Evolutionary conservation across 176 grass and related monocot genomes (phyloP).

Genomic region (Leersia perrieri): DNA sequence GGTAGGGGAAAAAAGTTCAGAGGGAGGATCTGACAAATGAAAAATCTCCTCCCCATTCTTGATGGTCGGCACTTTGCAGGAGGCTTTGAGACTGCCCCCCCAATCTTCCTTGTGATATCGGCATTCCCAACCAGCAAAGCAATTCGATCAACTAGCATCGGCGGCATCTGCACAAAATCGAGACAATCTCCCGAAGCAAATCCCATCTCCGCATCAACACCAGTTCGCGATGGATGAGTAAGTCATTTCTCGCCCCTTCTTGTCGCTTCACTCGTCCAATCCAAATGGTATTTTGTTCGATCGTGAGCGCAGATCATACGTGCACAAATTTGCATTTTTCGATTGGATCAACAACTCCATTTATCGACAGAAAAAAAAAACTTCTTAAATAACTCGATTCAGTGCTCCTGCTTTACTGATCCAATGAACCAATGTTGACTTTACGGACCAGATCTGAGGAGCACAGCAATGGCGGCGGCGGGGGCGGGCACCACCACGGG

Average conservation of each 20-base stretch:
- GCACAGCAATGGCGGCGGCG: slow-evolving; percentile 18
- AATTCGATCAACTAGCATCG: too few relatives aligned
- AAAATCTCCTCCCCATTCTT: too few relatives aligned
- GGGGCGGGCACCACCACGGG: background rate
- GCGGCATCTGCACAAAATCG: background rate
- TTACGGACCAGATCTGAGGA: slow-evolving; percentile 38
- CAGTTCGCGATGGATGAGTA: slow-evolving; percentile 64
- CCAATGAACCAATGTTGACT: background rate
- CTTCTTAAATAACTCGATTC: background rate
- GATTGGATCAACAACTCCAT: background rate
- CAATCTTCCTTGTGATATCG: background rate
- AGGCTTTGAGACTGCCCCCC: background rate
- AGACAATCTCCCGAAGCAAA: slow-evolving; percentile 17
- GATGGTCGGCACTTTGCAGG: too few relatives aligned
- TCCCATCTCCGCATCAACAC: background rate
- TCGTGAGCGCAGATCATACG: background rate
- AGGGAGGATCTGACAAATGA: too few relatives aligned
- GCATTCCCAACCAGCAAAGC: background rate
- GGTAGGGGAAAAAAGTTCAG: too few relatives aligned
- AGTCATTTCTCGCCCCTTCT: slow-evolving; percentile 20
- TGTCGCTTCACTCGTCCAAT: background rate
- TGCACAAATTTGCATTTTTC: background rate
- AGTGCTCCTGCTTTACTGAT: background rate
- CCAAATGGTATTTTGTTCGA: too few relatives aligned
- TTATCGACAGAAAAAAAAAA: background rate